A percentile compares a stretch with the other conserved stretches of the same genome.
Evolutionary conservation across 495 filamentous ascomycete species (phyloP).

Genomic region (Penicillium steckii): DNA sequence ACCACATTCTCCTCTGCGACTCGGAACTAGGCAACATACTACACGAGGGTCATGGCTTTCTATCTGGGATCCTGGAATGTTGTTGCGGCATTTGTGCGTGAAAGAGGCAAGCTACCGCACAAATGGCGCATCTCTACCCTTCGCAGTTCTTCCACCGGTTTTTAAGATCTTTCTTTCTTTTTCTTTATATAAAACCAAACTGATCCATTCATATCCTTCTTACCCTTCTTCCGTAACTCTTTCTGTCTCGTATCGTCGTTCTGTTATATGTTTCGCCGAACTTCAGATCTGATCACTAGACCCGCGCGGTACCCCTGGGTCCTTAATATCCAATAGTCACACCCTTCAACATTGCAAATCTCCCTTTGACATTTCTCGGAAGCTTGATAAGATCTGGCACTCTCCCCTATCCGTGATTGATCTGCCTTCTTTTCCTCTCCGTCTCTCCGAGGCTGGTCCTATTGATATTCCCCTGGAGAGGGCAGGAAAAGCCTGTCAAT

Average conservation of each 20-base stretch:
- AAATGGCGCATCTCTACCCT: conserved; percentile 35
- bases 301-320: conserved; percentile 5
- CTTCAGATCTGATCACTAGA: conserved; percentile 4
- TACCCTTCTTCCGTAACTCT: conserved; percentile 9
- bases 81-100: conserved; percentile 44
- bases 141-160: conserved; percentile 6
- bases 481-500: conserved; percentile 2
- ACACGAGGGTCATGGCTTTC: conserved; percentile 10
- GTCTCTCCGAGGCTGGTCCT: too few relatives aligned
- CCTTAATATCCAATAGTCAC: background rate
- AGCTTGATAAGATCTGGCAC: background rate
- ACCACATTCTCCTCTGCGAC: background rate
- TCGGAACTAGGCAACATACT: conserved; percentile 17
- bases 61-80: conserved; percentile 23
- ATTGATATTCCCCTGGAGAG: too few relatives aligned
- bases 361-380: background rate
- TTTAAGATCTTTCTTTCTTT: conserved; percentile 19
- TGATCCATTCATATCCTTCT: conserved; percentile 1
- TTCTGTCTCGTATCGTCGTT: conserved; percentile 7
- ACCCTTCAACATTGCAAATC: background rate
- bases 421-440: background rate
- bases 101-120: conserved; percentile 31
- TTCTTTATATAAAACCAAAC: conserved; percentile 11
- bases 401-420: background rate
- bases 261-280: conserved; percentile 5